Percentiles rank a stretch among this genome's conserved stretches.
phyloP scores from a whole-genome alignment of 2,329 filamentous ascomycete species.

The Ophiostoma populinum region DNA sequence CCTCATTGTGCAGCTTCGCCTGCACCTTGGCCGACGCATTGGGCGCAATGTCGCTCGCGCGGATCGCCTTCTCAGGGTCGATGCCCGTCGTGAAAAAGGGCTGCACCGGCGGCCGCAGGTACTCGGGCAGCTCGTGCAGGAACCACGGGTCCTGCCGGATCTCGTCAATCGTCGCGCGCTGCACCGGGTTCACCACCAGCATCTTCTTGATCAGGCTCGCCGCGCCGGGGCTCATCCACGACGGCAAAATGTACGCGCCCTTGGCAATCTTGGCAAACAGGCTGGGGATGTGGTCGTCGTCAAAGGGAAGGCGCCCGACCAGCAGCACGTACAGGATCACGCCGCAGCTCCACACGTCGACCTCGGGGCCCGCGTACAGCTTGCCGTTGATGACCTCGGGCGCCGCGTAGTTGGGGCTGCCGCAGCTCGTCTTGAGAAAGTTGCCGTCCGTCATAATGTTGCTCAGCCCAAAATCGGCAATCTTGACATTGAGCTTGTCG shows the following conservation, averaged over 20 bases:
- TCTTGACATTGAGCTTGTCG: slow-evolving; percentile 94
- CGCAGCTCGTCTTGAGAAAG: slow-evolving; percentile 95
- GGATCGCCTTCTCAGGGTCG: slow-evolving; percentile 80
- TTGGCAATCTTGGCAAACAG: slow-evolving; percentile 96
- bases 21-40: slow-evolving; percentile 63
- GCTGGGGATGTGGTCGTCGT: slow-evolving; percentile 95
- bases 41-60: slow-evolving; percentile 64
- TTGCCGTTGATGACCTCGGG: slow-evolving; percentile 97
- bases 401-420: slow-evolving; percentile 94
- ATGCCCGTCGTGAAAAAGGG: slow-evolving; percentile 91
- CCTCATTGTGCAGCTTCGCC: slow-evolving; percentile 78
- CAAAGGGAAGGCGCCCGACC: slow-evolving; percentile 75
- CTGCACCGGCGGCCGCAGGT: slow-evolving; percentile 73
- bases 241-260: slow-evolving; percentile 81
- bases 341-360: slow-evolving; percentile 95
- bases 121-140: slow-evolving; percentile 65
- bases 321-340: slow-evolving; percentile 77
- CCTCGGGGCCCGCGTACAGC: slow-evolving; percentile 90
- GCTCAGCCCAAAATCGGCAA: slow-evolving; percentile 94
- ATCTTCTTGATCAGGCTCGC: slow-evolving; percentile 73
- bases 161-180: slow-evolving; percentile 83
- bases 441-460: slow-evolving; percentile 99
- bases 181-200: slow-evolving; percentile 88
- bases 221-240: slow-evolving; percentile 77
- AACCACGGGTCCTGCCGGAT: slow-evolving; percentile 95